phyloP scores from a whole-genome alignment of 768 basidiomycete species.

The Podaxis sp. region DNA sequence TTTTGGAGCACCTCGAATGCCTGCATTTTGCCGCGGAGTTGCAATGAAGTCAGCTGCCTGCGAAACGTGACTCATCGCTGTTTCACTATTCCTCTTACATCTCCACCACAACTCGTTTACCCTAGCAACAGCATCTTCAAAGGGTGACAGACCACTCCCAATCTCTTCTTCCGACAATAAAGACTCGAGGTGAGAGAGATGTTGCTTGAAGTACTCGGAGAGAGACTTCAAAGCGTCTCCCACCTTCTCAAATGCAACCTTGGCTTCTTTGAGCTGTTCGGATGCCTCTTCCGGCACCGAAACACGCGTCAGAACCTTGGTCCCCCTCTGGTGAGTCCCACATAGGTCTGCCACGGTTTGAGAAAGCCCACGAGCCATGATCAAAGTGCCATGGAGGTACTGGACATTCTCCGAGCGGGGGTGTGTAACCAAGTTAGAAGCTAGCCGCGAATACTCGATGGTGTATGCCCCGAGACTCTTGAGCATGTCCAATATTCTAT shows the following conservation, averaged over 20 bases:
- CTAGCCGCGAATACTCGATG: not conserved
- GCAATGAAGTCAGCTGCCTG: not conserved
- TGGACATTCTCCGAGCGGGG: not conserved
- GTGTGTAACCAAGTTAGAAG: not conserved
- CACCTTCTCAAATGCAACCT: not conserved
- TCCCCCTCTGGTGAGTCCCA: not conserved
- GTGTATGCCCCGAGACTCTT: not conserved
- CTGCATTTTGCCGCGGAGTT: not conserved
- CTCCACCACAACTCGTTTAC: not conserved
- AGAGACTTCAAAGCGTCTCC: not conserved
- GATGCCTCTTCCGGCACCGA: not conserved
- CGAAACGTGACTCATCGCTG: not conserved
- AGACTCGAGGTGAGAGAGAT: not conserved
- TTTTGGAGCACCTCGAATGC: too few species aligned
- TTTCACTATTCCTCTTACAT: not conserved
- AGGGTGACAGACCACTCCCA: not conserved
- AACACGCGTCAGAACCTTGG: not conserved
- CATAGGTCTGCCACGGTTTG: not conserved
- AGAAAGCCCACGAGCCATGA: not conserved
- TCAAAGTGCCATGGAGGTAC: not conserved
- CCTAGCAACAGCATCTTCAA: not conserved
- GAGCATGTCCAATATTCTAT: not conserved
- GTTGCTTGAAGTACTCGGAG: not conserved
- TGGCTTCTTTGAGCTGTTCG: not conserved
- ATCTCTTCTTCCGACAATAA: not conserved